Evolutionary conservation across 176 grass and related monocot genomes (phyloP).

Genomic region (Oryza brachyantha): DNA sequence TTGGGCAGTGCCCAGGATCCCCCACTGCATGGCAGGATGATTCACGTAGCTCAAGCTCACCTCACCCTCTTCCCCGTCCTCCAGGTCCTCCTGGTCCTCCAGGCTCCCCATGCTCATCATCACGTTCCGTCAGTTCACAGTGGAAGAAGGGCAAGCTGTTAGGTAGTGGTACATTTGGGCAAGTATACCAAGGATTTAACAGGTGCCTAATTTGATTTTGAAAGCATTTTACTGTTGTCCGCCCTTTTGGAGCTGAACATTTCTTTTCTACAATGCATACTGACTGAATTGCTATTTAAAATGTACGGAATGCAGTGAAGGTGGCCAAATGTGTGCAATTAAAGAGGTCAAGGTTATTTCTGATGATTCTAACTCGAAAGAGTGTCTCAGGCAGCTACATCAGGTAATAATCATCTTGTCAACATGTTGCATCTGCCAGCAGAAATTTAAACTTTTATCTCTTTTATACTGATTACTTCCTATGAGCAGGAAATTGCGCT

Average conservation of each 20-base stretch:
- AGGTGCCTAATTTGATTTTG: constrained; percentile 42
- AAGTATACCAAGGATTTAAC: constrained; percentile 84
- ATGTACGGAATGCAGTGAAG: constrained; percentile 52
- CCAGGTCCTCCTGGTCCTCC: constrained; percentile 65
- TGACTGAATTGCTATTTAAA: constrained; percentile 17
- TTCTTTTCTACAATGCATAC: neutral
- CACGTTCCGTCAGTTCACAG: constrained; percentile 38
- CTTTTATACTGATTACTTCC: constrained; percentile 18
- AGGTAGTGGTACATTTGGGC: constrained; percentile 85
- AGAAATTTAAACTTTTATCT: constrained; percentile 15
- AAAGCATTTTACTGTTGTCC: neutral
- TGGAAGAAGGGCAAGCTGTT: constrained; percentile 87
- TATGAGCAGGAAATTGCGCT: constrained; percentile 79
- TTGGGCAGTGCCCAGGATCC: constrained; percentile 52
- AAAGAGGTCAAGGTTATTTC: constrained; percentile 96
- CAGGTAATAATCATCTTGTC: constrained; percentile 51
- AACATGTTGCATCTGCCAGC: neutral
- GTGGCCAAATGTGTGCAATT: constrained; percentile 96
- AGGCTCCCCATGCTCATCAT: constrained; percentile 49
- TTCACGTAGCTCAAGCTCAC: constrained; percentile 43
- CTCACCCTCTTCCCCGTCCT: constrained; percentile 70
- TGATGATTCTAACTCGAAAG: constrained; percentile 96
- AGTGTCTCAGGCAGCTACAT: constrained; percentile 90
- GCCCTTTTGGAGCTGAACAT: neutral
- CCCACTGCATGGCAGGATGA: constrained; percentile 57